phyloP scores from a whole-genome alignment of 2,329 filamentous ascomycete genomes.

The Lecanicillium sp. region DNA sequence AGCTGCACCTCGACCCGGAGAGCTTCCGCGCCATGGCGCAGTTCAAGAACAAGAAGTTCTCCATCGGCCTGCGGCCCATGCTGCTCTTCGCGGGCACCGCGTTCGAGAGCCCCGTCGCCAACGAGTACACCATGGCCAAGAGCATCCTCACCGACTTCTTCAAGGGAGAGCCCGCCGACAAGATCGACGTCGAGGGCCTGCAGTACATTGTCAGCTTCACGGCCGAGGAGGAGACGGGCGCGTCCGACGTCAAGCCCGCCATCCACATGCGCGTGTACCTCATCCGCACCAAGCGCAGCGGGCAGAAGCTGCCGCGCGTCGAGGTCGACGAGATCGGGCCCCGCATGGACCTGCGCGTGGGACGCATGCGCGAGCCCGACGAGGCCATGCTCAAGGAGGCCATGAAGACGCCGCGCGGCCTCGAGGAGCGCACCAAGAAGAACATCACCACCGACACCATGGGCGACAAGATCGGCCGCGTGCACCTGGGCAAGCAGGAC shows the following conservation, averaged over 20 bases:
- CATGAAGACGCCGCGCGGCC: conserved; percentile 73
- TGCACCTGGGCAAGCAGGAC: conserved; percentile 89
- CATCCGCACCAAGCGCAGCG: conserved; percentile 78
- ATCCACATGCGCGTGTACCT: conserved; percentile 75
- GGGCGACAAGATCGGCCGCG: conserved; percentile 92
- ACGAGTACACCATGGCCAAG: conserved; percentile 81
- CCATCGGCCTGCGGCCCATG: conserved; percentile 81
- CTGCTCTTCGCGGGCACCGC: conserved; percentile 83
- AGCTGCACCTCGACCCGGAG: conserved; percentile 74
- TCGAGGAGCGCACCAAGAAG: conserved; percentile 83
- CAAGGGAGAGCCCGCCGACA: conserved; percentile 65
- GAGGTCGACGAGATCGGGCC: conserved; percentile 96
- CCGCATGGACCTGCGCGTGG: conserved; percentile 83
- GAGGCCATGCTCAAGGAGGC: conserved; percentile 79
- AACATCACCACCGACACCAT: conserved; percentile 87
- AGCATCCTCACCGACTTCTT: conserved; percentile 87
- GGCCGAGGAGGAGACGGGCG: conserved; percentile 56
- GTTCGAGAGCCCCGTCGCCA: conserved; percentile 74
- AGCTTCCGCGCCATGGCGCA: conserved; percentile 63
- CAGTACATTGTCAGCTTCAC: conserved; percentile 83
- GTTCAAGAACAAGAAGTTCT: conserved; percentile 71
- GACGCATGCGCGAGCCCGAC: conserved; percentile 74
- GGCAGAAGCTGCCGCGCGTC: conserved; percentile 80
- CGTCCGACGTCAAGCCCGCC: conserved; percentile 44
- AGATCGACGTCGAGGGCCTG: conserved; percentile 90